A percentile compares a stretch with the other conserved stretches of the same genome.
Evolutionary conservation across 2,329 filamentous ascomycete genomes (phyloP).

Genomic region (Niveomyces coronatus): DNA sequence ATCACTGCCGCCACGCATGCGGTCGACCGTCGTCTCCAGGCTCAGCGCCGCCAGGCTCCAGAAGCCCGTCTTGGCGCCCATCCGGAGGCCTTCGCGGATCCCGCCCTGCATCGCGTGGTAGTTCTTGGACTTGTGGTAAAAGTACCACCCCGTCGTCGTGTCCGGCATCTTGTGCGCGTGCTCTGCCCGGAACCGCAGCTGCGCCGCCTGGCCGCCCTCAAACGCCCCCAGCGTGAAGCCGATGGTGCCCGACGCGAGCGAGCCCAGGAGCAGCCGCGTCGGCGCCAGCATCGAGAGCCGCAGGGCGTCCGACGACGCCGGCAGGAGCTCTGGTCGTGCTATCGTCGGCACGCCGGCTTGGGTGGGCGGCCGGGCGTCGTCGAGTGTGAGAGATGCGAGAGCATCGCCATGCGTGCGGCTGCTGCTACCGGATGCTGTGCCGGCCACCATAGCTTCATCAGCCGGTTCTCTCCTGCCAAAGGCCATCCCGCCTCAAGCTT

Average conservation of each 20-base stretch:
- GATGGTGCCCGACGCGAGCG: conserved; percentile 51
- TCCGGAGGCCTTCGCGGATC: conserved; percentile 64
- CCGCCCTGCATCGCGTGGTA: conserved; percentile 75
- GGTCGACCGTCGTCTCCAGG: conserved; percentile 78
- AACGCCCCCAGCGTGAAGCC: conserved; percentile 61
- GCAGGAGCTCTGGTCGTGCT: conserved; percentile 3
- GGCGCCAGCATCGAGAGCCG: conserved; percentile 54
- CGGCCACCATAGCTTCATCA: not conserved
- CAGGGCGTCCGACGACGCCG: conserved; percentile 17
- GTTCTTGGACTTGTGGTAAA: conserved; percentile 98
- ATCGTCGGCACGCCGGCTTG: not conserved
- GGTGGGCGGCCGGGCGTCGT: not conserved
- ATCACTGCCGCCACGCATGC: conserved; percentile 59
- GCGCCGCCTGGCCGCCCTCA: conserved; percentile 62
- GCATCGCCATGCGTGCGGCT: too few relatives aligned
- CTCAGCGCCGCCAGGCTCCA: conserved; percentile 70
- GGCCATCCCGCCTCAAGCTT: not conserved
- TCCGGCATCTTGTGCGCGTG: conserved; percentile 89
- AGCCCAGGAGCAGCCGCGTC: conserved; percentile 55
- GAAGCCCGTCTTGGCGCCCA: conserved; percentile 58
- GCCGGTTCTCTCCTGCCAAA: not conserved
- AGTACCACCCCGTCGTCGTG: conserved; percentile 79
- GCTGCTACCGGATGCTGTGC: not conserved
- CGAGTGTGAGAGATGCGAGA: conserved; percentile 2
- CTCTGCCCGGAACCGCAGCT: conserved; percentile 83